Percentiles rank a stretch among this genome's conserved stretches.
These are phyloP conservation scores for Tricladium varicosporioides DNA, from an alignment of 2,329 filamentous ascomycete genomes.

Conservation along the genomic window DNA sequence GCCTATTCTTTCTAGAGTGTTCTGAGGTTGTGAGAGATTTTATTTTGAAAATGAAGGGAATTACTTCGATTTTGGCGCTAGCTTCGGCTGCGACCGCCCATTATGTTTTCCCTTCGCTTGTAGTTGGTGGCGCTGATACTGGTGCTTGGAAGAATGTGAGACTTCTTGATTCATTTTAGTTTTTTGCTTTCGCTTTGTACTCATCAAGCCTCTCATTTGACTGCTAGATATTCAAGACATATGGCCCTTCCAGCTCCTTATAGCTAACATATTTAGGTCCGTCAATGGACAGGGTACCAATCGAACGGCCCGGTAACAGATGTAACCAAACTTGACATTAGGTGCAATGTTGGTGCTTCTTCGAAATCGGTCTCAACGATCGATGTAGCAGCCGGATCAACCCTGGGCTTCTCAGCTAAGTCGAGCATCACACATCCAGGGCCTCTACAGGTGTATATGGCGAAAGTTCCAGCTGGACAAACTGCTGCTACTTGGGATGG, in stretches of 20 bases:
- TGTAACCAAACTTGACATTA: constrained; percentile 1
- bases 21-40: neutral
- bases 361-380: constrained; percentile 14
- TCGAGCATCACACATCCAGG: constrained; percentile 21
- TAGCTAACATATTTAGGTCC: neutral
- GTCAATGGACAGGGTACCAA: constrained; percentile 6
- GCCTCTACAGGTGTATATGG: constrained; percentile 17
- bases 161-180: neutral
- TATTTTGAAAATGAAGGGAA: constrained; percentile 2
- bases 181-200: neutral
- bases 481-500: constrained; percentile 14
- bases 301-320: constrained; percentile 11
- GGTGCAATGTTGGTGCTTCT: constrained; percentile 34
- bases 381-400: constrained; percentile 16
- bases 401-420: constrained; percentile 12
- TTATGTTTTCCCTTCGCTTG: constrained; percentile 6
- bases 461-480: constrained; percentile 9
- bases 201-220: neutral
- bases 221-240: too few relatives aligned
- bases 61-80: neutral
- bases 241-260: neutral
- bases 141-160: neutral
- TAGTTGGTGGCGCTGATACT: neutral
- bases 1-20: neutral
- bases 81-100: neutral